A percentile compares a stretch with the other conserved stretches of the same genome.
phyloP scores from a whole-genome alignment of 306 rosid species.

The Boehmeria nivea region DNA sequence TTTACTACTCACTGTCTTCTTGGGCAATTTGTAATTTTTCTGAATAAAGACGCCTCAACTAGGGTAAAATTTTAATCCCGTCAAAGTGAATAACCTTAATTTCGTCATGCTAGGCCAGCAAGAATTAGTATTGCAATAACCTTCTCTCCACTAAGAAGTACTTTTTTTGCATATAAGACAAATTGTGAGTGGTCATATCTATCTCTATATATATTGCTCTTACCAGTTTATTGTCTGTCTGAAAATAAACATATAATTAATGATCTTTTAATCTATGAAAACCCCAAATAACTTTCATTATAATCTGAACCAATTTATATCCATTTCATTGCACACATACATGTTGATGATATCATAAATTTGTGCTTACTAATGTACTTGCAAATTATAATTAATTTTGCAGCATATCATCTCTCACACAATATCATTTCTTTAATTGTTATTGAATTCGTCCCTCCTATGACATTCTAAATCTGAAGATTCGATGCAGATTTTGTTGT shows the following conservation, averaged over 20 bases:
- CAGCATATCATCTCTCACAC: background rate
- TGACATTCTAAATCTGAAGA: conserved; percentile 22
- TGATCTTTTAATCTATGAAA: background rate
- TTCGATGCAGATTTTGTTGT: conserved; percentile 25
- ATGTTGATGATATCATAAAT: no score
- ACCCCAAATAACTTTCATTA: background rate
- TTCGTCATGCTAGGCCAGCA: background rate
- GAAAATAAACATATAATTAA: background rate
- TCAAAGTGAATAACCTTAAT: background rate
- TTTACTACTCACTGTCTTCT: no score
- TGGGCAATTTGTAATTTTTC: no score
- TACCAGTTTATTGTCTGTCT: conserved; percentile 11
- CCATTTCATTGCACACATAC: background rate
- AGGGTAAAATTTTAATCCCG: background rate
- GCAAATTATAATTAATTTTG: conserved; percentile 2
- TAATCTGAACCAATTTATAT: background rate
- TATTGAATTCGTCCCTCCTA: conserved; percentile 24
- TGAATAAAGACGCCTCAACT: no score
- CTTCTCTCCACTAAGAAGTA: background rate
- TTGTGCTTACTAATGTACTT: background rate
- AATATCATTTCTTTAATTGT: conserved; percentile 10
- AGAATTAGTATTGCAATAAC: background rate
- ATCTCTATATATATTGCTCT: conserved; percentile 2
- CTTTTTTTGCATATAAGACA: background rate
- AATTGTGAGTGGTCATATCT: conserved; percentile 13